Percentiles rank a stretch among this genome's conserved stretches.
Evolutionary conservation across 495 filamentous ascomycete genomes (phyloP).

Genomic region (Talaromyces adpressus): DNA sequence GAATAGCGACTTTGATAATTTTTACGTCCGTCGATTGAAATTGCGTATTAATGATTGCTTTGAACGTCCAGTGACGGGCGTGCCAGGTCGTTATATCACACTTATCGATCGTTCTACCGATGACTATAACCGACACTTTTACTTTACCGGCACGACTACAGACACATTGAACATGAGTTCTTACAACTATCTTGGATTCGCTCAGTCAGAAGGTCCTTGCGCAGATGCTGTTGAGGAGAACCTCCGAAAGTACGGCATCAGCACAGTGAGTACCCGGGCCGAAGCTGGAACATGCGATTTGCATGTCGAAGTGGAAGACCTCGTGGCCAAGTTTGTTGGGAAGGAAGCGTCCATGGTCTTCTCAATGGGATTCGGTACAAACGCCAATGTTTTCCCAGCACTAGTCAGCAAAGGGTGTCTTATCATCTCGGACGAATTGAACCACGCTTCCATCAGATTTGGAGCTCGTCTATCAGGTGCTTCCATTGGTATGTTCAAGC

Average conservation of each 20-base stretch:
- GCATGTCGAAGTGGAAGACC: slow-evolving; percentile 77
- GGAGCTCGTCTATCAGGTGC: slow-evolving; percentile 90
- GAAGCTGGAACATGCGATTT: slow-evolving; percentile 87
- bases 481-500: slow-evolving; percentile 91
- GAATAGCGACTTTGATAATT: slow-evolving; percentile 98
- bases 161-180: slow-evolving; percentile 97
- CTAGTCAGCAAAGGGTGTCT: slow-evolving; percentile 87
- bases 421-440: slow-evolving; percentile 93
- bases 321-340: slow-evolving; percentile 85
- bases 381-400: slow-evolving; percentile 83
- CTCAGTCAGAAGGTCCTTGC: slow-evolving; percentile 94
- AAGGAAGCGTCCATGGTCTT: slow-evolving; percentile 94
- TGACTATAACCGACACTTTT: slow-evolving; percentile 83
- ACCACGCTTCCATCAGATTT: slow-evolving; percentile 94
- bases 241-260: slow-evolving; percentile 78
- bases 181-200: slow-evolving; percentile 98
- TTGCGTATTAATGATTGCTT: slow-evolving; percentile 96
- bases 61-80: slow-evolving; percentile 81
- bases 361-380: slow-evolving; percentile 97
- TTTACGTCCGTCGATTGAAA: slow-evolving; percentile 90
- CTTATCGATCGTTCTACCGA: slow-evolving; percentile 80
- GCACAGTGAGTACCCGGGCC: slow-evolving; percentile 66
- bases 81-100: slow-evolving; percentile 90
- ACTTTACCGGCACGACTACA: slow-evolving; percentile 82
- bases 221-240: slow-evolving; percentile 86